Conservation (phyloP, 805 yeast species). For the Torulaspora microellipsoides region DNA sequence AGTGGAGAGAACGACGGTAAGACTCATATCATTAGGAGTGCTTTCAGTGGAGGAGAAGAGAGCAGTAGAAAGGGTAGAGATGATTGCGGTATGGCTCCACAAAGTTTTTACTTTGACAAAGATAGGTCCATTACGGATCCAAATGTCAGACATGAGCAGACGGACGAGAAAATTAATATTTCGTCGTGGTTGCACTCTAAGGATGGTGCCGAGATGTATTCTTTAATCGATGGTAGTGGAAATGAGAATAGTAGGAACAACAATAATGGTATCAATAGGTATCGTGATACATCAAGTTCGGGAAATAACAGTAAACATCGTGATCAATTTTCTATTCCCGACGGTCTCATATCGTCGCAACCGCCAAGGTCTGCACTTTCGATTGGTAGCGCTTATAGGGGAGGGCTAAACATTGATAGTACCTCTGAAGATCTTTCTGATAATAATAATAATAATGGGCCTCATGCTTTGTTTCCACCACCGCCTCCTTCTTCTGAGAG, state of each 20-base stretch:
- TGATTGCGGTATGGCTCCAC: slow-evolving; percentile 21
- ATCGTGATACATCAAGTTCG: background rate
- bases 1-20: background rate
- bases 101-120: slow-evolving; percentile 23
- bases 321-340: slow-evolving; percentile 5
- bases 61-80: background rate
- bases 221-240: slow-evolving; percentile 14
- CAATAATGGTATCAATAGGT: background rate
- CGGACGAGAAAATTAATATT: slow-evolving; percentile 19
- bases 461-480: no score
- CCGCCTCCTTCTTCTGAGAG: no score
- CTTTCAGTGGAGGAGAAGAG: background rate
- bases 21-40: background rate
- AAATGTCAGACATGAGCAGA: slow-evolving; percentile 16
- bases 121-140: slow-evolving; percentile 26
- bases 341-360: slow-evolving; percentile 13
- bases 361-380: slow-evolving; percentile 18
- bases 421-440: background rate
- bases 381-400: slow-evolving; percentile 9
- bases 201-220: slow-evolving; percentile 24
- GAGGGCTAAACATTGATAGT: slow-evolving; percentile 4
- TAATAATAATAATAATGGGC: background rate
- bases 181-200: slow-evolving; percentile 27
- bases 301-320: background rate
- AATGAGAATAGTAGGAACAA: slow-evolving; percentile 4